These are phyloP conservation scores for Diaporthe helianthi DNA, from an alignment of 2,329 filamentous ascomycete genomes.

Conservation along the genomic window DNA sequence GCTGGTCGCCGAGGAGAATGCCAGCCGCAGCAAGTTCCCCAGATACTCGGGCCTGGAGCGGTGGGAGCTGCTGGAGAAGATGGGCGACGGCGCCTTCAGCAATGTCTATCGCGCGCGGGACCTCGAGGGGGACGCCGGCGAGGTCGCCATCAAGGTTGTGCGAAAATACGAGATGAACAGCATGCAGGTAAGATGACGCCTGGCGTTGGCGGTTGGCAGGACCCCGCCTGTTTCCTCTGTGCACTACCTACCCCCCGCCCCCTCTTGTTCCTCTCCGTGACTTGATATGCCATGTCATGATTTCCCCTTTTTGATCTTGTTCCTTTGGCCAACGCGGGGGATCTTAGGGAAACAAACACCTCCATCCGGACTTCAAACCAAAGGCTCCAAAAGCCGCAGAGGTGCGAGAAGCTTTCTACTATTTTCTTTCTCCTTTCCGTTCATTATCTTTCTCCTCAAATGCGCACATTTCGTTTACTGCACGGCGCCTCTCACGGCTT, in stretches of 20 bases:
- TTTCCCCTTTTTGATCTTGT: conserved; percentile 35
- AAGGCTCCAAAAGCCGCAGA: conserved; percentile 95
- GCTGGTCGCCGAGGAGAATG: conserved; percentile 90
- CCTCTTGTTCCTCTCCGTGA: conserved; percentile 35
- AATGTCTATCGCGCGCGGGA: conserved; percentile 95
- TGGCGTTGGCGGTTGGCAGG: conserved; percentile 22
- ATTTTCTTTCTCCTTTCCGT: conserved; percentile 44
- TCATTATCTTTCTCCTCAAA: conserved; percentile 36
- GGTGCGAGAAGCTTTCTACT: conserved; percentile 72
- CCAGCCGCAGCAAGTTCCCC: conserved; percentile 84
- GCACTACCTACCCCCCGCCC: conserved; percentile 36
- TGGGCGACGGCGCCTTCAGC: conserved; percentile 98
- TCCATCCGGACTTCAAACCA: conserved; percentile 91
- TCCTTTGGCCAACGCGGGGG: conserved; percentile 61
- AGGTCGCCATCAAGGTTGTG: conserved; percentile 98
- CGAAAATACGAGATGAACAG: conserved; percentile 99
- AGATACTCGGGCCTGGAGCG: conserved; percentile 84
- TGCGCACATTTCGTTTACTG: background rate
- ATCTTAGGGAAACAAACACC: conserved; percentile 83
- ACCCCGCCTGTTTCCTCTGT: conserved; percentile 37
- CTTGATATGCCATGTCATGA: conserved; percentile 39
- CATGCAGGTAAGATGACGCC: conserved; percentile 81
- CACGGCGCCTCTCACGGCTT: conserved; percentile 26
- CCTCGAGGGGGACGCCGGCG: conserved; percentile 69
- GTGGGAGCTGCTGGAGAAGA: conserved; percentile 91